Conservation (phyloP, 2,329 filamentous ascomycete genomes). For the Aureobasidium sp. region DNA sequence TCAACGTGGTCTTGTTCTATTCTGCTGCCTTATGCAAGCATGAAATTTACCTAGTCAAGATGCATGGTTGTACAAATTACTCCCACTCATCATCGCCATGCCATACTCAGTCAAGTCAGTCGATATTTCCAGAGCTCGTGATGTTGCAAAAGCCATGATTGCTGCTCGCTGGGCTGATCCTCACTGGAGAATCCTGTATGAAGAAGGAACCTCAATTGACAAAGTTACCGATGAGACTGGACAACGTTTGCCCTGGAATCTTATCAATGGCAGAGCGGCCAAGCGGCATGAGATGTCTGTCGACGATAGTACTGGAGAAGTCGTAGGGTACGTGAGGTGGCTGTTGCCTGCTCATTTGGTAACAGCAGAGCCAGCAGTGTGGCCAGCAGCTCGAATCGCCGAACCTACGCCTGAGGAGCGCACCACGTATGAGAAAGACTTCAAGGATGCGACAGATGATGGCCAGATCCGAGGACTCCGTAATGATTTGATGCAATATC, state of each 20-base stretch:
- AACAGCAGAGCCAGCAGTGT: background rate
- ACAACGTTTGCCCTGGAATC: background rate
- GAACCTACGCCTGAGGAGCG: background rate
- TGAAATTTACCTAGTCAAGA: too few species aligned
- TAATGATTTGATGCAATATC: background rate
- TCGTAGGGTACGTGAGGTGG: background rate
- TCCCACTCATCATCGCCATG: background rate
- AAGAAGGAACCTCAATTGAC: background rate
- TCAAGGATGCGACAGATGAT: background rate
- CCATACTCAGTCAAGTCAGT: background rate
- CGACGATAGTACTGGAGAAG: background rate
- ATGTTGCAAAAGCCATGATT: background rate
- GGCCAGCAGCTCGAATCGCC: background rate
- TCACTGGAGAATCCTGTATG: background rate
- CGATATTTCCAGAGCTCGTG: background rate
- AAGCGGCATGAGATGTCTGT: constrained; percentile 1
- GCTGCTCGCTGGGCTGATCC: background rate
- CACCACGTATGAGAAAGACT: background rate
- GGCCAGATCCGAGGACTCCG: background rate
- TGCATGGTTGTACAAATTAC: background rate
- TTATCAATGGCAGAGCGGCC: background rate
- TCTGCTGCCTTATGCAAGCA: too few species aligned
- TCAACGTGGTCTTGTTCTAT: too few species aligned
- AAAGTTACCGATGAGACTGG: background rate
- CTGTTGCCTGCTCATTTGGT: background rate